Conservation (phyloP, 2,329 filamentous ascomycete species). For the Sarocladium kiliense region DNA sequence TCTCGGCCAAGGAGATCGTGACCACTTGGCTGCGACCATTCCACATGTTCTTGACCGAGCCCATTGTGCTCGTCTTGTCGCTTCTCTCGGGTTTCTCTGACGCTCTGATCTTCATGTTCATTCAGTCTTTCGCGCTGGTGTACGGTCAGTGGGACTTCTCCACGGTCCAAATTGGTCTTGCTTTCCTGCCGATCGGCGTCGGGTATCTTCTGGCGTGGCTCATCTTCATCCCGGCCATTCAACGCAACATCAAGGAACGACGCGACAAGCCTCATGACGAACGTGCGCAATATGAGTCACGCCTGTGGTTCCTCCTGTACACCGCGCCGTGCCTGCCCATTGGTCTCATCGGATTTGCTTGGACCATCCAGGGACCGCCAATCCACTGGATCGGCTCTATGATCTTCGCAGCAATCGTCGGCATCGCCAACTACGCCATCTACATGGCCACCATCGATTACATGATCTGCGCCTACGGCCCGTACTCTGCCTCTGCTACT, state of each 20-base stretch:
- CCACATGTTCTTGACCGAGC: constrained; percentile 68
- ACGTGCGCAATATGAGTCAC: constrained; percentile 63
- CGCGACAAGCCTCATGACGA: constrained; percentile 46
- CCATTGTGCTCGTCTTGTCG: constrained; percentile 66
- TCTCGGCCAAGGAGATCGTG: constrained; percentile 52
- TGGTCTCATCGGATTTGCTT: constrained; percentile 66
- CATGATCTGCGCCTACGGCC: constrained; percentile 70
- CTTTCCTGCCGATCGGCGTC: constrained; percentile 61
- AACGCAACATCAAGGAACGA: constrained; percentile 46
- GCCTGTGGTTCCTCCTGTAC: constrained; percentile 61
- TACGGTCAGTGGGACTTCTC: constrained; percentile 63
- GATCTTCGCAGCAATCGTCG: constrained; percentile 60
- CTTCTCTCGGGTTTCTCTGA: constrained; percentile 69
- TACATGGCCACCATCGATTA: constrained; percentile 77
- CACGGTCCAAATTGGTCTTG: constrained; percentile 49
- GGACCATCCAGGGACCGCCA: constrained; percentile 58
- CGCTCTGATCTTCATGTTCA: constrained; percentile 72
- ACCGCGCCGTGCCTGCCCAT: constrained; percentile 57
- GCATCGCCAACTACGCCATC: constrained; percentile 68
- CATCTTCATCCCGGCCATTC: constrained; percentile 53
- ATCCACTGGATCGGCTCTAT: constrained; percentile 65
- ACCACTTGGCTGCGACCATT: constrained; percentile 60
- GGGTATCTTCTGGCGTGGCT: constrained; percentile 61
- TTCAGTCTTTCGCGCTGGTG: constrained; percentile 65
- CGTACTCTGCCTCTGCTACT: constrained; percentile 68